These are phyloP conservation scores for Sphagnum fallax DNA, from an alignment of 228 moss, liverwort and hornwort species.

Conservation along the genomic window DNA sequence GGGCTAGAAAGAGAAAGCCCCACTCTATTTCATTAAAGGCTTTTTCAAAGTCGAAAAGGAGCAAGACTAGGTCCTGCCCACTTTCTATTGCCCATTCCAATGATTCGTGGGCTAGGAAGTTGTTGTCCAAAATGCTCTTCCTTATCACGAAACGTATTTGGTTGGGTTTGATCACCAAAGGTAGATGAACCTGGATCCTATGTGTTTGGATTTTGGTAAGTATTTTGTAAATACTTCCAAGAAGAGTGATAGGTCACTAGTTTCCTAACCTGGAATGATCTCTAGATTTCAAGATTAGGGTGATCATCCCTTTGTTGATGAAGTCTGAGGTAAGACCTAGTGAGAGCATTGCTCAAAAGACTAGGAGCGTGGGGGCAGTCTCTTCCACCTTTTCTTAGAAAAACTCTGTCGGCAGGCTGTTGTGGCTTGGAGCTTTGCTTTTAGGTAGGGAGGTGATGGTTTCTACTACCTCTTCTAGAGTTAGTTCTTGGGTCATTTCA, in stretches of 20 bases:
- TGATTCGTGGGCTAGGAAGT: not conserved
- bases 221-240: not conserved
- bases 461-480: not conserved
- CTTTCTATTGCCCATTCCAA: not conserved
- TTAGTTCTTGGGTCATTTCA: too few relatives aligned
- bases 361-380: not conserved
- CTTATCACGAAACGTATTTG: not conserved
- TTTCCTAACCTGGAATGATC: not conserved
- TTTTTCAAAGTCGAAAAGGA: not conserved
- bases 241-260: not conserved
- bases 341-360: too few relatives aligned
- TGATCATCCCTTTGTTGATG: not conserved
- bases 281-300: not conserved
- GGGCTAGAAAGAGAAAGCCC: not conserved
- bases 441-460: not conserved
- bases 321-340: too few relatives aligned
- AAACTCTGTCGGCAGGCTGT: not conserved
- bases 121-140: not conserved
- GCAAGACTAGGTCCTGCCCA: not conserved
- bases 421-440: not conserved
- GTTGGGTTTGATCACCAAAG: not conserved
- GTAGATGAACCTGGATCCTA: not conserved
- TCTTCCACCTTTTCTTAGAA: too few relatives aligned
- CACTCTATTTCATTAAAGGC: not conserved
- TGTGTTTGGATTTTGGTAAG: not conserved